phyloP scores from a whole-genome alignment of 192 early-diverging fungal genomes.

The Backusella westeae region DNA sequence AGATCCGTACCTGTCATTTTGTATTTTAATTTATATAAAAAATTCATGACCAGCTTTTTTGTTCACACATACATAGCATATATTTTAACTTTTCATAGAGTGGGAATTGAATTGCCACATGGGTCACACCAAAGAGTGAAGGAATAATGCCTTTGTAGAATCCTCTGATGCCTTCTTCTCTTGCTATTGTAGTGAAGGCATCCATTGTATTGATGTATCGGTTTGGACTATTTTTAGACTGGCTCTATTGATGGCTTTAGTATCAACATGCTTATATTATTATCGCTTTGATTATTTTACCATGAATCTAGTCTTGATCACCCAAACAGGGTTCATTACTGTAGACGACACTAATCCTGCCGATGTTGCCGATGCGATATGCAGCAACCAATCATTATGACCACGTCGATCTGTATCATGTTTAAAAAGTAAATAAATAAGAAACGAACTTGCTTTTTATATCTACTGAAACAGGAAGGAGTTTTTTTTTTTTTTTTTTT shows the following conservation, averaged over 20 bases:
- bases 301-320: conserved; percentile 89
- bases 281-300: conserved; percentile 31
- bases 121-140: conserved; percentile 87
- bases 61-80: conserved; percentile 45
- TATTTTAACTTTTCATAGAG: conserved; percentile 90
- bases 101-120: conserved; percentile 95
- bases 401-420: neutral
- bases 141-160: conserved; percentile 93
- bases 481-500: too few relatives aligned
- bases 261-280: neutral
- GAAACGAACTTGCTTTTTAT: too few relatives aligned
- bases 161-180: conserved; percentile 73
- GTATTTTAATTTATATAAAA: neutral
- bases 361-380: conserved; percentile 83
- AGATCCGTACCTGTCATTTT: conserved; percentile 9
- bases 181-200: conserved; percentile 75
- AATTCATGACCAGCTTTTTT: neutral
- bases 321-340: conserved; percentile 89
- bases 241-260: conserved; percentile 50
- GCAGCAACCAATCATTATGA: conserved; percentile 55
- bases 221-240: conserved; percentile 69
- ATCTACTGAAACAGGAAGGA: too few relatives aligned
- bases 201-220: conserved; percentile 80
- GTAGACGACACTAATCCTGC: conserved; percentile 77
- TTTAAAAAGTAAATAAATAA: neutral